phyloP scores from a whole-genome alignment of 768 basidiomycete species.

The Saitozyma sp. region DNA sequence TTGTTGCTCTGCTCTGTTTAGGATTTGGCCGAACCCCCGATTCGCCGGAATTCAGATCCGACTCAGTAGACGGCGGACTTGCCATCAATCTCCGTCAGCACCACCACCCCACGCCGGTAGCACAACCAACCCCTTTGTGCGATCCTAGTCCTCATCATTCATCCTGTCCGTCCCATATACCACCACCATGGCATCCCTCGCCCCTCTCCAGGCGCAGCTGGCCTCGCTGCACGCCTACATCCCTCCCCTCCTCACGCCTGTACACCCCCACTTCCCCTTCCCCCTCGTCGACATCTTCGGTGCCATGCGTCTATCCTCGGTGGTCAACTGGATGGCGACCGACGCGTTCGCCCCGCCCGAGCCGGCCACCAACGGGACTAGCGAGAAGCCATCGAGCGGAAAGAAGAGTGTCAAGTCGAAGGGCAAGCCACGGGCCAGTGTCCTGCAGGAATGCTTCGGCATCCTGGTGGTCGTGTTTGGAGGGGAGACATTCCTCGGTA shows the following conservation, averaged over 20 bases:
- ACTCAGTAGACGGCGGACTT: too few species aligned
- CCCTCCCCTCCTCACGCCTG: slow-evolving; percentile 16
- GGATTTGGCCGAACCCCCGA: too few species aligned
- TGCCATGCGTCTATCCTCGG: slow-evolving; percentile 29
- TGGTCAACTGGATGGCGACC: slow-evolving; percentile 39
- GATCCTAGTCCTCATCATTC: too few species aligned
- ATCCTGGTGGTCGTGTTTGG: slow-evolving; percentile 49
- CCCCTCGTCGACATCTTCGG: slow-evolving; percentile 36
- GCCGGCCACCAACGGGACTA: background rate
- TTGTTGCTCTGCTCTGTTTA: too few species aligned
- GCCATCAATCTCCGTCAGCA: too few species aligned
- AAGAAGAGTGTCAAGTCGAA: slow-evolving; percentile 8
- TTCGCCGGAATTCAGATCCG: too few species aligned
- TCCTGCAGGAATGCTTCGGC: slow-evolving; percentile 43
- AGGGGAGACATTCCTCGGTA: slow-evolving; percentile 49
- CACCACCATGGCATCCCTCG: too few species aligned
- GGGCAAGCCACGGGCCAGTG: slow-evolving; percentile 23
- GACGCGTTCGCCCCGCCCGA: slow-evolving; percentile 31
- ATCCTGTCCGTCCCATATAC: too few species aligned
- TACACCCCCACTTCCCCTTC: slow-evolving; percentile 34
- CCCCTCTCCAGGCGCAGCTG: background rate
- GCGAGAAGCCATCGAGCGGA: background rate
- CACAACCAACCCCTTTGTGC: too few species aligned
- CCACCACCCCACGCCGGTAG: too few species aligned
- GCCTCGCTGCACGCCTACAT: slow-evolving; percentile 12